Evolutionary conservation across 495 filamentous ascomycete species (phyloP).

Genomic region (Lichina pygmaea): DNA sequence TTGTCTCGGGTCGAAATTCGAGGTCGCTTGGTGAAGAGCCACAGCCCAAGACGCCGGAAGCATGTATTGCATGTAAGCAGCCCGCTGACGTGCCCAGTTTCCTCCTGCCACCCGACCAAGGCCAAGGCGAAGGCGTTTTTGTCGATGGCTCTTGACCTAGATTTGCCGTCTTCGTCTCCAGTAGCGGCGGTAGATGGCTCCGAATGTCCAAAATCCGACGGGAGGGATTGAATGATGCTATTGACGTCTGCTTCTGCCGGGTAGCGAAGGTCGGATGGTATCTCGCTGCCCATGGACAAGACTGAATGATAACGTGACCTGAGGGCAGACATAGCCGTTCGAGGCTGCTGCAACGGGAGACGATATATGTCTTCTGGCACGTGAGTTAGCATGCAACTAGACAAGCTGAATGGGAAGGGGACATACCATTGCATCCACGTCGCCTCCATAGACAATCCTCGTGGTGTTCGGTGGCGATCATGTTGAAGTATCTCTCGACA

Average conservation of each 20-base stretch:
- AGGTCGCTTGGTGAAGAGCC: constrained; percentile 51
- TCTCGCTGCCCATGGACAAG: constrained; percentile 4
- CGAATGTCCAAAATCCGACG: constrained; percentile 9
- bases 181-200: background rate
- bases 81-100: constrained; percentile 34
- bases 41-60: constrained; percentile 70
- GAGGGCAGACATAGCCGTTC: constrained; percentile 9
- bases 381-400: background rate
- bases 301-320: constrained; percentile 9
- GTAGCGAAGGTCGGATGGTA: background rate
- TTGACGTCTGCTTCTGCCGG: no score
- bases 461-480: constrained; percentile 53
- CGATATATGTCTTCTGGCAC: constrained; percentile 13
- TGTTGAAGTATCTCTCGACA: constrained; percentile 45
- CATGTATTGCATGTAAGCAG: constrained; percentile 60
- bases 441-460: constrained; percentile 68
- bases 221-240: constrained; percentile 6
- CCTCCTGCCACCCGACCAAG: constrained; percentile 64
- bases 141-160: constrained; percentile 16
- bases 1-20: constrained; percentile 18
- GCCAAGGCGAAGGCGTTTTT: constrained; percentile 46
- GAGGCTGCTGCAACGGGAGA: constrained; percentile 10
- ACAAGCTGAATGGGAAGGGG: background rate
- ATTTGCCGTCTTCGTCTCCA: background rate
- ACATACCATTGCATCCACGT: constrained; percentile 56